A percentile compares a stretch with the other conserved stretches of the same genome.
Evolutionary conservation across 768 basidiomycete genomes (phyloP).

Genomic region (Serendipita vermifera): DNA sequence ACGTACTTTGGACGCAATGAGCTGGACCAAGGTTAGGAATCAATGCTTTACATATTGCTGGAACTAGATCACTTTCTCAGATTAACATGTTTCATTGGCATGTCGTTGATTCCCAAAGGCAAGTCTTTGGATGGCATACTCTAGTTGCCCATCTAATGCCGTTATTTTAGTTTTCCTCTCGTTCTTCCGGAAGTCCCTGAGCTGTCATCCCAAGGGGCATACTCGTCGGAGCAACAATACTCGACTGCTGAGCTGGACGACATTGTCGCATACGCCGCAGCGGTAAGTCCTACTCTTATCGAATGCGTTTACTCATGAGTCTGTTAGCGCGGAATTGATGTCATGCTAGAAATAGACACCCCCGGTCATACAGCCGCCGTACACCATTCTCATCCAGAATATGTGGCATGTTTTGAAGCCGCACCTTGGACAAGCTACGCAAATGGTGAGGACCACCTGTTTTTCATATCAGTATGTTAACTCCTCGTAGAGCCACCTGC

Average conservation of each 20-base stretch:
- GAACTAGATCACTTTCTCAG: slow-evolving; percentile 22
- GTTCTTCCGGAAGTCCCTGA: slow-evolving; percentile 41
- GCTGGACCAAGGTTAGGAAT: slow-evolving; percentile 45
- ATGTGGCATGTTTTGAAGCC: slow-evolving; percentile 45
- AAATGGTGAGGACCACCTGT: slow-evolving; percentile 24
- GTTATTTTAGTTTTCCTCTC: slow-evolving; percentile 63
- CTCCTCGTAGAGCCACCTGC: slow-evolving; percentile 48
- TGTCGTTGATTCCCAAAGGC: slow-evolving; percentile 54
- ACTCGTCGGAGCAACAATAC: slow-evolving; percentile 44
- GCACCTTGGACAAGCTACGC: slow-evolving; percentile 39
- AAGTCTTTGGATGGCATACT: slow-evolving; percentile 9
- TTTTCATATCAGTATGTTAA: background rate
- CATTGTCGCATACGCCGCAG: slow-evolving; percentile 54
- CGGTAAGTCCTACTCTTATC: slow-evolving; percentile 33
- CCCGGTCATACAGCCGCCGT: slow-evolving; percentile 72
- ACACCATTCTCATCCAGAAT: slow-evolving; percentile 51
- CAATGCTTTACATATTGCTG: slow-evolving; percentile 6
- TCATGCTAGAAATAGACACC: slow-evolving; percentile 67
- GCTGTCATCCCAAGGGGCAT: slow-evolving; percentile 45
- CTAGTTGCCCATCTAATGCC: background rate
- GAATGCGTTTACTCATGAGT: slow-evolving; percentile 17
- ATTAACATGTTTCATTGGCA: slow-evolving; percentile 80
- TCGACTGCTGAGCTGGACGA: slow-evolving; percentile 40
- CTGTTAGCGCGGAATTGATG: slow-evolving; percentile 53
- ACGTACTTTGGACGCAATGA: slow-evolving; percentile 63